phyloP scores from a whole-genome alignment of 192 early-diverging fungal genomes.

The Cladochytrium replicatum region DNA sequence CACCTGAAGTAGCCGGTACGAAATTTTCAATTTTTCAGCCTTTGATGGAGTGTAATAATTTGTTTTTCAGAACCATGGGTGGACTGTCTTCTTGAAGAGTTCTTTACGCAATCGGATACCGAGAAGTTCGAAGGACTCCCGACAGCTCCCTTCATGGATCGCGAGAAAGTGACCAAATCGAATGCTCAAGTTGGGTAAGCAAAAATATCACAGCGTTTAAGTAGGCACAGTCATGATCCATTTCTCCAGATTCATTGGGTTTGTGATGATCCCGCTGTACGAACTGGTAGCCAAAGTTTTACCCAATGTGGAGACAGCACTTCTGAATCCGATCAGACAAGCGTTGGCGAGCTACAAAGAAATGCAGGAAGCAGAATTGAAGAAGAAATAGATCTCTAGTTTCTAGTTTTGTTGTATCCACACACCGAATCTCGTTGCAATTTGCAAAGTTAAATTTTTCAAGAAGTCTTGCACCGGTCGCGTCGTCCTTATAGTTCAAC shows the following conservation, averaged over 20 bases:
- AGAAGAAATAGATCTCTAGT: conserved; percentile 4
- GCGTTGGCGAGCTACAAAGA: conserved; percentile 38
- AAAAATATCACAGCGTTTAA: not conserved
- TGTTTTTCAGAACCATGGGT: conserved; percentile 38
- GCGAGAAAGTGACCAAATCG: conserved; percentile 44
- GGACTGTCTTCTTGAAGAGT: conserved; percentile 40
- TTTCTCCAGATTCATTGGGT: conserved; percentile 30
- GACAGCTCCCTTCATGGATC: conserved; percentile 39
- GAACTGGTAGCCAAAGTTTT: conserved; percentile 31
- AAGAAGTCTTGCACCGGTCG: no score
- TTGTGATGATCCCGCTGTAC: conserved; percentile 45
- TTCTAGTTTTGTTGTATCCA: no score
- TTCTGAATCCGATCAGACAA: conserved; percentile 31
- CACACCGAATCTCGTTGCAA: no score
- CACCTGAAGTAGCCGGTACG: not conserved
- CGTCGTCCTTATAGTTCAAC: no score
- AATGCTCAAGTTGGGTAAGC: conserved; percentile 27
- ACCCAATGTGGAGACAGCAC: conserved; percentile 30
- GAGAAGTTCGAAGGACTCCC: conserved; percentile 41
- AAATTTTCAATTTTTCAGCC: not conserved
- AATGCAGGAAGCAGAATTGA: conserved; percentile 15
- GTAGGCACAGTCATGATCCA: conserved; percentile 1
- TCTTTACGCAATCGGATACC: conserved; percentile 38
- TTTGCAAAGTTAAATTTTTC: no score
- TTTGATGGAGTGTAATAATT: not conserved